Evolutionary conservation across 495 filamentous ascomycete species (phyloP), one percentile per base, ranked within the genome.

Genomic region (Glarea lozoyensis): DNA sequence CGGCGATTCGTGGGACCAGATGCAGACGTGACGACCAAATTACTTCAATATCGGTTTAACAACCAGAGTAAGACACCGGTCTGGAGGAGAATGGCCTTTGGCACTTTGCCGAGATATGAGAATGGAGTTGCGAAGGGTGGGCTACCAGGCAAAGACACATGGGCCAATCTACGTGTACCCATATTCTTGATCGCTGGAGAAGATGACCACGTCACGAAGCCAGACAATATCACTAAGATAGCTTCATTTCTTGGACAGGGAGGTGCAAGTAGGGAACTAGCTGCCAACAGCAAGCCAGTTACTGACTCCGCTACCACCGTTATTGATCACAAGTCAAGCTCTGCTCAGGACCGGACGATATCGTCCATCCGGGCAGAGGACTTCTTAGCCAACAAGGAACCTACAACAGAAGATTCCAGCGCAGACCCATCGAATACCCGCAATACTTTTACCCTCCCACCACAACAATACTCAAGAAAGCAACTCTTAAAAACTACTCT

Each of bases 51-150:
- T 19, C 76, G 77, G 17, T 96, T 82, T 66, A 97, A 97, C 60
- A 70, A 70, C 40, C 86, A 94, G 55, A 90, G 83, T 47, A 72
- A 66, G 49, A 87, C 87, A 0, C 68, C 82, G 0, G 86, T 93
- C 0, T 94, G 84, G 76, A 75, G 82, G 45, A 73, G 88, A 27
- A 90, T 94, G 83, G 83, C 79, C 3, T 83, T 70, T 62, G 88
- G 87, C 2, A 62, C 67, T 33, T 59, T 87, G 15, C 77, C 82
- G 11, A 65, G 60, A 11, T 78, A 77, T 46, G 45, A 65, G 10
- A 54, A 68, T 15, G 70, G 64, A 16, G 52, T 64, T 11, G 55
- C 74, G 3, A 54, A 65, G n/a, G 79, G 77, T 5, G 85, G 84
- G 2, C 56, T 92, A 10, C 82, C 87, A 30, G 78, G 80, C 0